Base-by-base conservation (phyloP, 2,329 filamentous ascomycete species). In the Fusarium sp. region DNA sequence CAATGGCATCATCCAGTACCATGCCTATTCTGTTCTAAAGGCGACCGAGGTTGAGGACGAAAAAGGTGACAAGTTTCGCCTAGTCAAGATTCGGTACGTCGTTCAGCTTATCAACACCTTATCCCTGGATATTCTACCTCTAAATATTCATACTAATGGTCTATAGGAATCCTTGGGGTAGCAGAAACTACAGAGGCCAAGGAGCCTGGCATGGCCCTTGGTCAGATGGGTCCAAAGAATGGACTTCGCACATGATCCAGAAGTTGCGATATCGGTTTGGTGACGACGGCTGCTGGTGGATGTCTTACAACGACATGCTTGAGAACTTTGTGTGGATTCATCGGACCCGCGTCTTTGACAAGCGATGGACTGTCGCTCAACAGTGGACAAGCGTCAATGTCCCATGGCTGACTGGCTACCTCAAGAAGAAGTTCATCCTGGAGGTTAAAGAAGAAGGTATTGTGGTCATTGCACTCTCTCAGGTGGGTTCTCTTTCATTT, bases 141-240 rank as follows among this genome's bases (percentile, higher is more conserved):
- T 4, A 22, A 6, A 4, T 5, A 38, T 34, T 7, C 34, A 24
- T 42, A 29, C 59, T 76, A 2, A 77, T 59, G 27, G 14, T 13
- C 40, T 6, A 81, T 57, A 90, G 92, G 50, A 94, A 94, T 75
- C 93, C 93, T 0, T 94, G 92, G 93, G 93, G 93, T 14, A 85
- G 89, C 69, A 88, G 87, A 34, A 69, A 75, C 11, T 72, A 76
- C n/a, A 75, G 72, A 22, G 84, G 83, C 10, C 61, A 29, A 81
- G 3, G 84, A 58, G 92, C 93, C 81, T 94, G 92, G 92, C 91
- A 88, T 63, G 93, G 93, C 16, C 87, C 91, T 6, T 94, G 93
- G 92, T 90, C 89, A 40, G 92, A 94, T 78, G 93, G 93, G 0
- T 92, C 90, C 6, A 90, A 91, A 73, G 89, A 94, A 79, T 94